Conservation (phyloP, 2,329 filamentous ascomycete species). For the Ophiostoma montium region DNA sequence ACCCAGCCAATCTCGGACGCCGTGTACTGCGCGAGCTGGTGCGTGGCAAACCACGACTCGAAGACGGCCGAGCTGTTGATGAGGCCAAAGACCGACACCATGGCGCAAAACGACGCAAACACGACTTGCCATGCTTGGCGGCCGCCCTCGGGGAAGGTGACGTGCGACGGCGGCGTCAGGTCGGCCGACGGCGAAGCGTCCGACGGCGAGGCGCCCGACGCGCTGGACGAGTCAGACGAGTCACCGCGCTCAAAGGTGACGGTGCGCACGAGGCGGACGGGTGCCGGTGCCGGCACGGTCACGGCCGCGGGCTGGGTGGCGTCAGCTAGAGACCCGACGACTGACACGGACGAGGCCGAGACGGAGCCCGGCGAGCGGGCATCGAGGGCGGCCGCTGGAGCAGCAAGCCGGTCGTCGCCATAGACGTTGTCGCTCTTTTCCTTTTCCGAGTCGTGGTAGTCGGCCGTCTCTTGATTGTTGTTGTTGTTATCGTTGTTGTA, state of each 20-base stretch:
- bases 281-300: not conserved
- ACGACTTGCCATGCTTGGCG: slow-evolving; percentile 60
- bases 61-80: slow-evolving; percentile 66
- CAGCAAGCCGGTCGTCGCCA: not conserved
- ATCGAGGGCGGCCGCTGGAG: slow-evolving; percentile 1
- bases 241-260: slow-evolving; percentile 5
- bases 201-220: slow-evolving; percentile 8
- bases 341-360: slow-evolving; percentile 8
- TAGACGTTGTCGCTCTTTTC: not conserved
- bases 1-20: slow-evolving; percentile 71
- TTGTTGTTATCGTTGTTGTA: not conserved
- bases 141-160: slow-evolving; percentile 61
- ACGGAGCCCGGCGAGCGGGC: slow-evolving; percentile 2
- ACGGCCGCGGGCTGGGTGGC: too few relatives aligned
- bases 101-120: slow-evolving; percentile 59
- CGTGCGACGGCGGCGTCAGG: slow-evolving; percentile 7
- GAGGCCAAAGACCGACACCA: slow-evolving; percentile 56
- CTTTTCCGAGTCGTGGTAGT: not conserved
- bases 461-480: not conserved
- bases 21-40: slow-evolving; percentile 56
- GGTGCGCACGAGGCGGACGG: slow-evolving; percentile 7
- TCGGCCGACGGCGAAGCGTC: slow-evolving; percentile 1
- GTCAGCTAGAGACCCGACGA: slow-evolving; percentile 4
- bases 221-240: not conserved
- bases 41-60: slow-evolving; percentile 57